Conservation (phyloP, 352 stramenopile genomes). For the Globisporangium radiosum region DNA sequence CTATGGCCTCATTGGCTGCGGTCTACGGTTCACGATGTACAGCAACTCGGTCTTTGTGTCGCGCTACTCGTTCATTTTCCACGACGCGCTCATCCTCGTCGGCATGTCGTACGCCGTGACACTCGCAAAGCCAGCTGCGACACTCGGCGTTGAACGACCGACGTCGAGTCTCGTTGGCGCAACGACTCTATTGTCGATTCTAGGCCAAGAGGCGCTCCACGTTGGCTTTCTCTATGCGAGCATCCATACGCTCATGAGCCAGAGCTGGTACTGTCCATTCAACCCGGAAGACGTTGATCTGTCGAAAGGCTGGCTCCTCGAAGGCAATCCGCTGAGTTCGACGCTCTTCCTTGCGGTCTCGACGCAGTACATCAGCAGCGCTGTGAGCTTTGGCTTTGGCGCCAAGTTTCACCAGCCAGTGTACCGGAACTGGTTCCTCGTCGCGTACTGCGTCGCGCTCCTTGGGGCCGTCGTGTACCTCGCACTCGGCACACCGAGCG, state of each 20-base stretch:
- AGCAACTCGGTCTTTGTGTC: slow-evolving; percentile 67
- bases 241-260: slow-evolving; percentile 18
- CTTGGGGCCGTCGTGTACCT: slow-evolving; percentile 29
- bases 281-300: slow-evolving; percentile 24
- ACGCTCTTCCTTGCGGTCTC: slow-evolving; percentile 23
- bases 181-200: slow-evolving; percentile 30
- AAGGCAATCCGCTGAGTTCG: slow-evolving; percentile 21
- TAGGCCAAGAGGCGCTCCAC: slow-evolving; percentile 43
- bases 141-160: slow-evolving; percentile 31
- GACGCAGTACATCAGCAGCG: slow-evolving; percentile 17
- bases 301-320: slow-evolving; percentile 31
- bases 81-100: slow-evolving; percentile 58
- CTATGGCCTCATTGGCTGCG: slow-evolving; percentile 74
- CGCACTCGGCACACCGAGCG: slow-evolving; percentile 29
- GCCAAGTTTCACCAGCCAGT: slow-evolving; percentile 37
- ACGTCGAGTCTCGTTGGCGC: slow-evolving; percentile 50
- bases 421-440: slow-evolving; percentile 32
- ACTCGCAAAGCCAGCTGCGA: slow-evolving; percentile 46
- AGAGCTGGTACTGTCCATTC: slow-evolving; percentile 33
- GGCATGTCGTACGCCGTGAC: slow-evolving; percentile 67
- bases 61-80: slow-evolving; percentile 68
- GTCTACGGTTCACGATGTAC: slow-evolving; percentile 61
- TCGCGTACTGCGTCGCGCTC: slow-evolving; percentile 23
- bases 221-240: slow-evolving; percentile 33
- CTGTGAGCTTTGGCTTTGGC: slow-evolving; percentile 28